Base-by-base conservation (phyloP, 1,284 basidiomycete species). In the Ustilago hordei region DNA sequence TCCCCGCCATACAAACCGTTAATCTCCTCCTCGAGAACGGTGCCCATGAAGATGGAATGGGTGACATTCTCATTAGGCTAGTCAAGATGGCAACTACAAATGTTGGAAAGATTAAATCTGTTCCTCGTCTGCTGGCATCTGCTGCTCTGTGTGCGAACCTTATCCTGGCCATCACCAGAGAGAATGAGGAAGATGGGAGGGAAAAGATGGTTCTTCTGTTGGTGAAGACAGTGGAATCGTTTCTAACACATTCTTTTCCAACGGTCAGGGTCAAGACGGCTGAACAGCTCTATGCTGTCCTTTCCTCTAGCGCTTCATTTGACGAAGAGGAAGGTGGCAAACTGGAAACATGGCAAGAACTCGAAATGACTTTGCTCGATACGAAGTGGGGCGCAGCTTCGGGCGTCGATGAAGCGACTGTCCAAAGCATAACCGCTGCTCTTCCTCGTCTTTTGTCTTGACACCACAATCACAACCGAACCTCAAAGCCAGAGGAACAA, bases 11-110 rank as follows among this genome's bases (percentile, higher is more conserved):
- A 0, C 39, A 54, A 17, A 74, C 78, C 3, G 59, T 72, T 12
- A 74, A 69, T 15, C 66, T 80, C 17, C 36, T 84, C 4, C 59
- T 84, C 52, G 82, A 84, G 19, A 65, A 68, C 28, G 81, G 69
- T 2, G 65, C 65, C 4, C 28, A 23, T 13, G 36, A 59, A 0
- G 4, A n/a, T 0, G 31, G 28, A 8, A 23, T 57, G 1, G 36
- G 45, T 1, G 43, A 43, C 0, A 32, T 50, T 1, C 41, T 78
- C 3, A 23, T 32, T 0, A 34, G 69, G 4, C n/a, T 72, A 2
- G 41, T 65, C 12, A 61, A 55, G 45, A 71, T 80, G 68, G 55
- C 56, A 4, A 57, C 50, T 1, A 62, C 62, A 12, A 64, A 61
- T 7, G 58, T 63, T 15, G 55, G 8, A 6, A 64, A 55, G 41